A percentile compares a stretch with the other conserved stretches of the same genome.
Conservation (phyloP, 805 yeast genomes). For the Kodamaea kakaduensis region DNA sequence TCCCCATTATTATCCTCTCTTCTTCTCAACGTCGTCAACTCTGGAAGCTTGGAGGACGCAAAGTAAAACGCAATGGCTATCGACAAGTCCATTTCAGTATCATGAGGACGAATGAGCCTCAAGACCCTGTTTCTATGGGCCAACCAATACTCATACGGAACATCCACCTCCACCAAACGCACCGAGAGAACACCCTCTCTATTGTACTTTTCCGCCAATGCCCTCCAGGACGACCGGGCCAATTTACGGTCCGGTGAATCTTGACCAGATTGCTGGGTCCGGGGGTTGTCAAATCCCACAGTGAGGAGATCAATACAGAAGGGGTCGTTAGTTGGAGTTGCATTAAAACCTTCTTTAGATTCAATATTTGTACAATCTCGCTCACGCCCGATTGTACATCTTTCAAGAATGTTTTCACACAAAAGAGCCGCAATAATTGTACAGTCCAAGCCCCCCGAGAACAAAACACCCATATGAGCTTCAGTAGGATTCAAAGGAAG, state of each 20-base stretch:
- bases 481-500: constrained; percentile 47
- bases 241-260: constrained; percentile 85
- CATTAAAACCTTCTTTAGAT: too few species aligned
- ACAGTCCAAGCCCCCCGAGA: constrained; percentile 96
- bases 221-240: constrained; percentile 59
- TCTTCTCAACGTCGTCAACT: constrained; percentile 1
- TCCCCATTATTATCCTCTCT: not conserved
- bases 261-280: constrained; percentile 55
- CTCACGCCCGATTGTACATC: too few species aligned
- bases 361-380: constrained; percentile 9
- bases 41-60: constrained; percentile 39
- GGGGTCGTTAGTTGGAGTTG: too few species aligned
- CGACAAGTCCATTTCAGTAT: constrained; percentile 92
- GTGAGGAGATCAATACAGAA: constrained; percentile 80
- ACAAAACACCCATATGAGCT: constrained; percentile 54
- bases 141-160: constrained; percentile 64
- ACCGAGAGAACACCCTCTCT: constrained; percentile 29
- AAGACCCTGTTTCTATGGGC: constrained; percentile 48
- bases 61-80: constrained; percentile 94
- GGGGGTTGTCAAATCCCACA: constrained; percentile 88
- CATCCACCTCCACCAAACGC: constrained; percentile 64
- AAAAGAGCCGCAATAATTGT: constrained; percentile 65
- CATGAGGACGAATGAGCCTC: constrained; percentile 72
- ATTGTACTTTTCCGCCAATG: constrained; percentile 44
- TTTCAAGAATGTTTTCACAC: constrained; percentile 22